Percentiles rank a stretch among this genome's conserved stretches.
These are phyloP conservation scores for Metschnikowia orientalis DNA, from an alignment of 805 yeast genomes.

Conservation along the genomic window DNA sequence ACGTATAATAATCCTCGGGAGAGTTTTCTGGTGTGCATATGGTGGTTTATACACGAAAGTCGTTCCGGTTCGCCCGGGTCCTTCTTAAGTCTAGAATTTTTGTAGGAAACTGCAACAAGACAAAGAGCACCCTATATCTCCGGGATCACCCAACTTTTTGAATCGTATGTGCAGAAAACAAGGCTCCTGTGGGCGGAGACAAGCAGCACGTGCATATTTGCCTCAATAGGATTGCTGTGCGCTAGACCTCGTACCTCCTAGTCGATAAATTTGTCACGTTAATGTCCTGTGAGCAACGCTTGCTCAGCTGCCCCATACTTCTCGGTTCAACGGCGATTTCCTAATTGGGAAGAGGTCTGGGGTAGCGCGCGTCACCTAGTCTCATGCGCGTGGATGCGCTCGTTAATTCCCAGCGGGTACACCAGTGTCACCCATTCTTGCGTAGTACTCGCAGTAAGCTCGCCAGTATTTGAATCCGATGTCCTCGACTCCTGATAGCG, in stretches of 20 bases:
- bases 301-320: conserved; percentile 1
- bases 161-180: conserved; percentile 10
- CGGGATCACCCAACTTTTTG: conserved; percentile 4
- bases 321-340: conserved; percentile 12
- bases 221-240: no score
- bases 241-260: no score
- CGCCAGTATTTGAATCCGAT: conserved; percentile 42
- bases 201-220: no score
- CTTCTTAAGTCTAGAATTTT: background rate
- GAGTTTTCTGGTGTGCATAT: background rate
- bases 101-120: no score
- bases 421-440: conserved; percentile 13
- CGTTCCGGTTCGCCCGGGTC: conserved; percentile 5
- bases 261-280: background rate
- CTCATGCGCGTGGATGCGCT: background rate
- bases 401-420: background rate
- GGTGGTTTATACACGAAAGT: background rate
- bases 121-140: conserved; percentile 1
- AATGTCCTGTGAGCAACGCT: background rate
- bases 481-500: conserved; percentile 34
- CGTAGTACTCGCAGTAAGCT: conserved; percentile 34
- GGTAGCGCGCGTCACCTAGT: conserved; percentile 17
- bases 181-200: background rate
- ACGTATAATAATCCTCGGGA: conserved; percentile 5
- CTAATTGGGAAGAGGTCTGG: conserved; percentile 18